phyloP scores from a whole-genome alignment of 2,329 filamentous ascomycete species.

The Calonectria pseudoreteaudii region DNA sequence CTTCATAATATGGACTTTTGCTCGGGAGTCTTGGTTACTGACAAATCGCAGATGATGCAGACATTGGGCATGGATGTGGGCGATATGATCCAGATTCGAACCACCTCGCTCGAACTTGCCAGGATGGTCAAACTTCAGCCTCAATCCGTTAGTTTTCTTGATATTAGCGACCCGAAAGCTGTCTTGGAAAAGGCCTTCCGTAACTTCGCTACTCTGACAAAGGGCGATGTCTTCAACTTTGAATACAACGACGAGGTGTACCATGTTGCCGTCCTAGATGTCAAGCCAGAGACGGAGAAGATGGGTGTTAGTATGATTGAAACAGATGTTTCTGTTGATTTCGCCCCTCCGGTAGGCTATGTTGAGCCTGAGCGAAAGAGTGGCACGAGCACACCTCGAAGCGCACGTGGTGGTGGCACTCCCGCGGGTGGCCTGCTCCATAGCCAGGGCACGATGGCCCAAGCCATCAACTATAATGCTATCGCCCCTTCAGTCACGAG shows the following conservation, averaged over 20 bases:
- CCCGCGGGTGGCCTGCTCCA: conserved; percentile 82
- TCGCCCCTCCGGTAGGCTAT: conserved; percentile 93
- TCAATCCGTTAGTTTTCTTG: conserved; percentile 91
- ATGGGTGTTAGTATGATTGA: conserved; percentile 95
- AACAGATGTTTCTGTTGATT: conserved; percentile 96
- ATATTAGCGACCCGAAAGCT: conserved; percentile 96
- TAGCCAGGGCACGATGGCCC: conserved; percentile 92
- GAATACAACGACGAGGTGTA: conserved; percentile 95
- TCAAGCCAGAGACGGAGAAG: conserved; percentile 85
- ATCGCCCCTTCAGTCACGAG: conserved; percentile 84
- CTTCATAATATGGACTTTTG: neutral
- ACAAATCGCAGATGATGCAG: conserved; percentile 82
- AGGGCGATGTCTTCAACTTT: conserved; percentile 96
- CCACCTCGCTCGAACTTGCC: conserved; percentile 90
- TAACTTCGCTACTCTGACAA: conserved; percentile 93
- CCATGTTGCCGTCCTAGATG: conserved; percentile 92
- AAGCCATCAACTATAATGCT: conserved; percentile 94
- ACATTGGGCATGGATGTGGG: conserved; percentile 90
- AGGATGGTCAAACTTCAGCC: conserved; percentile 96
- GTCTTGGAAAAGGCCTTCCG: conserved; percentile 97
- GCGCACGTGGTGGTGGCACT: conserved; percentile 69
- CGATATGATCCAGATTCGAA: conserved; percentile 94
- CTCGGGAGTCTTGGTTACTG: conserved; percentile 20
- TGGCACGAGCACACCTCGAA: conserved; percentile 89
- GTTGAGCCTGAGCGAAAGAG: conserved; percentile 84